Base-by-base conservation (phyloP, 495 filamentous ascomycete genomes). In the Aspergillus cristatus region DNA sequence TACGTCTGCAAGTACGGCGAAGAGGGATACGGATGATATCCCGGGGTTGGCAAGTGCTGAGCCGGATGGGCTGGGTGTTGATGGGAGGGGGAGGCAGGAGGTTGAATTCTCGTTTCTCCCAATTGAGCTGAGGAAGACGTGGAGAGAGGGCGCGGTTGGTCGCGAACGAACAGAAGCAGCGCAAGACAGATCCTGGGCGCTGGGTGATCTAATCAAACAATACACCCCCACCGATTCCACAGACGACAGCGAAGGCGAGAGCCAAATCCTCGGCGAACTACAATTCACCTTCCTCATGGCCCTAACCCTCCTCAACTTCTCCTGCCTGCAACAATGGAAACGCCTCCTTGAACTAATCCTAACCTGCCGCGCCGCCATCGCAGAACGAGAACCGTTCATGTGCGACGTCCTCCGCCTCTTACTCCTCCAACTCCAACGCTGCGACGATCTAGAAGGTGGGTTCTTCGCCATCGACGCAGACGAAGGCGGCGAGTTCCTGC, bases 311-410 rank as follows among this genome's bases (percentile, higher is more conserved):
- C 82, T 82, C 55, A 96, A 93, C 53, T 74, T 79, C 45, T 87
- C 86, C 1, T 94, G 85, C 52, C 68, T 89, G 16, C 81, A 89
- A 47, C 87, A 95, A 45, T 98, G 89, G 89, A 84, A 82, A 58
- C 68, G 84, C 42, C 50, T 93, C 18, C 58, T 89, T 6, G 68
- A 68, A 25, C 62, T 94, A 22, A 59, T 87, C 1, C 66, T 96
- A 34, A 88, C 81, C 1, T 80, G 79, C 40, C 74, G 70, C 36
- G 44, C 39, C 29, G 78, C 88, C 0, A 71, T 81, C 3, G 48
- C 63, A 14, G 62, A 70, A 1, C 63, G 64, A 2, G 71, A 82
- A 26, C 40, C 41, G 1, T 76, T 89, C 32, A 81, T 85, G 47
- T 52, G 58, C 1, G 60, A 66, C 8, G 65, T 88, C 16, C 50